phyloP scores from a whole-genome alignment of 2,329 filamentous ascomycete genomes.

The Aspergillus nomiae region DNA sequence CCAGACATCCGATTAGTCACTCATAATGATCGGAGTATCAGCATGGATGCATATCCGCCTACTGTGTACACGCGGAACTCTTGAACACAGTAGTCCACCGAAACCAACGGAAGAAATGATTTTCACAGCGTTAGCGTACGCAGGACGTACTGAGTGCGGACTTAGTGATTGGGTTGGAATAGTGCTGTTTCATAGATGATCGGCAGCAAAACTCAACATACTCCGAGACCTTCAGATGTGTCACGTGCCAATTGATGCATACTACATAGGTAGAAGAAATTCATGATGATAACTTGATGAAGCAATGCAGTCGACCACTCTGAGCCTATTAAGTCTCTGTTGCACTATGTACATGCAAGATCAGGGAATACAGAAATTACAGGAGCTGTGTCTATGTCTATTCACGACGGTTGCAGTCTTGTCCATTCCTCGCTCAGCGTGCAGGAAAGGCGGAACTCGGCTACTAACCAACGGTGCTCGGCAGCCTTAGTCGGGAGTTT shows the following conservation, averaged over 20 bases:
- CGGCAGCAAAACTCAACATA: background rate
- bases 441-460: slow-evolving; percentile 28
- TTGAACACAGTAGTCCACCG: background rate
- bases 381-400: background rate
- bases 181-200: background rate
- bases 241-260: background rate
- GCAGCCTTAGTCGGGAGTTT: slow-evolving; percentile 27
- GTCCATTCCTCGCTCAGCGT: background rate
- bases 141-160: background rate
- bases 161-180: background rate
- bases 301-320: background rate
- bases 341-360: background rate
- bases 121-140: too few species aligned
- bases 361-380: background rate
- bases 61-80: background rate
- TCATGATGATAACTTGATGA: background rate
- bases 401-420: background rate
- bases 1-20: background rate
- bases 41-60: background rate
- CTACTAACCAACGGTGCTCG: slow-evolving; percentile 20
- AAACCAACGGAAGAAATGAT: background rate
- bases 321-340: background rate
- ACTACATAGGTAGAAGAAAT: background rate
- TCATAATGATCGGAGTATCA: background rate
- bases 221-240: background rate